phyloP scores from a whole-genome alignment of 2,329 filamentous ascomycete species.

The Elsinoe arachidis region DNA sequence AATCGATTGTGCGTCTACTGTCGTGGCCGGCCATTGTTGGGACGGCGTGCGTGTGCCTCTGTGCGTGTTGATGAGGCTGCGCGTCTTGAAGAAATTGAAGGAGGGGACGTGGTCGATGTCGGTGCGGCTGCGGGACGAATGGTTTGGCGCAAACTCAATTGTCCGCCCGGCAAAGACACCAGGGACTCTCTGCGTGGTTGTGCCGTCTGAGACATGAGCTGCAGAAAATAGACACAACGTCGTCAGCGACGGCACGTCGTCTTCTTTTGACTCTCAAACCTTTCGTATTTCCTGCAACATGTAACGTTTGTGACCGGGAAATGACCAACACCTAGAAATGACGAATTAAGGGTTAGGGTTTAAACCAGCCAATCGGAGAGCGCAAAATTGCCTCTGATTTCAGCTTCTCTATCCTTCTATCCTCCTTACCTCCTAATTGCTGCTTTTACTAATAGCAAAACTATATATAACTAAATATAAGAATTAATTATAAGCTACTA shows the following conservation, averaged over 20 bases:
- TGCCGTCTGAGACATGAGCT: not conserved
- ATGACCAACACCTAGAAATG: no score
- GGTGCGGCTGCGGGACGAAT: not conserved
- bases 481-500: no score
- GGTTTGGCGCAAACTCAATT: conserved; percentile 11
- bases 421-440: no score
- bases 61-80: not conserved
- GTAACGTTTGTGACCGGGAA: no score
- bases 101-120: not conserved
- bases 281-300: not conserved
- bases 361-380: no score
- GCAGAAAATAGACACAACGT: not conserved
- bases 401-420: no score
- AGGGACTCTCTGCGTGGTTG: not conserved
- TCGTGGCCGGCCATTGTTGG: conserved; percentile 8
- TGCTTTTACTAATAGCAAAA: no score
- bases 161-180: not conserved
- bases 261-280: not conserved
- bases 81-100: not conserved
- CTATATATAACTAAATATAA: no score
- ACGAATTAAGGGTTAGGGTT: no score
- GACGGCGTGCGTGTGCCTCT: not conserved
- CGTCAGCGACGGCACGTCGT: not conserved
- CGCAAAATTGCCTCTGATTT: no score
- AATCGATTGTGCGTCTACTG: conserved; percentile 45